Base-by-base conservation (phyloP, 139 green algal genomes). In the Astrephomene gubernaculifera region DNA sequence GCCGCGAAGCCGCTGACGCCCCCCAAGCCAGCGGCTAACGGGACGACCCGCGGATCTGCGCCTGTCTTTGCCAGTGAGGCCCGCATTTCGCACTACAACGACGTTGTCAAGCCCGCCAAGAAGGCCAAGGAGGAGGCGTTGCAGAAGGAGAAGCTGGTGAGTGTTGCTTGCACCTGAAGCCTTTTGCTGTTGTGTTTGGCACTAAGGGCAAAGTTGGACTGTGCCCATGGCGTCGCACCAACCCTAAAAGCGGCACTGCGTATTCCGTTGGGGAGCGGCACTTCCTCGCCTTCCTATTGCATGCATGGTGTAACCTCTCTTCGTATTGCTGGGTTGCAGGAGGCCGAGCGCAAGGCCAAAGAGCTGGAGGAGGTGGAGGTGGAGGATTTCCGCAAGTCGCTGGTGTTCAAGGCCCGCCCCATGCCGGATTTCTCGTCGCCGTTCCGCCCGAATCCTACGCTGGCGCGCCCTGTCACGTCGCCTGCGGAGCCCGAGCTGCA, bases 351-450 rank as follows among this genome's bases (percentile, higher is more conserved):
- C 41, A 69, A 70, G 67, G 38, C 36, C 4, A 68, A 76, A 61
- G 82, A 83, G 71, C 71, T 89, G 41, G 69, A 84, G 63, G 64
- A 73, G 19, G 87, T 89, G 86, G n/a, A 35, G 49, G 71, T 87
- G 19, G 63, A 79, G 7, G 71, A 89, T 29, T 67, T 81, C 57
- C 86, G 86, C 86, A 89, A 89, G 79, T 81, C 49, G 43, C 61
- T 89, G 0, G 71, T 67, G 61, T 89, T 89, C 79, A 89, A 89
- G 79, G 86, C 86, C 4, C 70, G 79, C 8, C 25, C 2, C 27
- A 69, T 89, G 79, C 86, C 86, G n/a, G 63, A 86, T 65, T 89
- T 89, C 63, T 80, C 63, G 38, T 36, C 83, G 49, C 83, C 83
- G 36, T 88, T 88, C 83, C 73, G 65, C 4, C 57, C 68, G 25